Conservation (phyloP, 768 basidiomycete genomes). For the Boletus reticulatus region DNA sequence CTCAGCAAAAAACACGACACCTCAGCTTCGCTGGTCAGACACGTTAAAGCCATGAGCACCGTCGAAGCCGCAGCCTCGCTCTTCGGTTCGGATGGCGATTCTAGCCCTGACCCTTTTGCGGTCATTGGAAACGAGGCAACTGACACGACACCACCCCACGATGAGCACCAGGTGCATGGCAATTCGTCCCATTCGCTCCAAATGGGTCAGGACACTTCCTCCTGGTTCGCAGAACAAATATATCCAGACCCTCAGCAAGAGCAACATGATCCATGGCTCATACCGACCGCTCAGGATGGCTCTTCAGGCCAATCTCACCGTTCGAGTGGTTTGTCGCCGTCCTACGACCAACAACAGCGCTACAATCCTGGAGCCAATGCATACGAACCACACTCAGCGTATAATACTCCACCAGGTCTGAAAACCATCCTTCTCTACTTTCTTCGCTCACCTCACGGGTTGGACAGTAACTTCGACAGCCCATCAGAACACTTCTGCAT, state of each 20-base stretch:
- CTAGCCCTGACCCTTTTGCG: constrained; percentile 62
- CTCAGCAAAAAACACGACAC: constrained; percentile 14
- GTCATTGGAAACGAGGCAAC: constrained; percentile 44
- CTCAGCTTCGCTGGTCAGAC: constrained; percentile 14
- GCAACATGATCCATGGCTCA: constrained; percentile 27
- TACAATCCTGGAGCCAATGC: constrained; percentile 30
- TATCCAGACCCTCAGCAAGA: constrained; percentile 27
- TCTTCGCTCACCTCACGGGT: constrained; percentile 3
- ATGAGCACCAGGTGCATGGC: constrained; percentile 20
- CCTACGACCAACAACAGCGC: constrained; percentile 30
- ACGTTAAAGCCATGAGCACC: constrained; percentile 51
- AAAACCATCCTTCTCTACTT: background rate
- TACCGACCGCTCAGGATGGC: constrained; percentile 20
- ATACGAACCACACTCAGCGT: constrained; percentile 22
- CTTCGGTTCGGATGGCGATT: constrained; percentile 62
- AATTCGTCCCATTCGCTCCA: constrained; percentile 23
- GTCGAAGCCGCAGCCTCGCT: constrained; percentile 81
- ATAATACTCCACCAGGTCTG: constrained; percentile 25
- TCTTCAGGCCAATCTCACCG: constrained; percentile 14
- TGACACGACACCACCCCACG: constrained; percentile 29
- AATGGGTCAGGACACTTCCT: constrained; percentile 38
- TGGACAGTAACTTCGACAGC: constrained; percentile 11
- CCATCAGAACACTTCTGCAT: constrained; percentile 10
- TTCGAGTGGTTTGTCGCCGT: constrained; percentile 8
- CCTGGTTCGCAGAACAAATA: constrained; percentile 38